Percentiles rank a stretch among this genome's conserved stretches.
These are phyloP conservation scores for Neoascochyta sp. DNA, from an alignment of 2,329 filamentous ascomycete species.

Conservation along the genomic window DNA sequence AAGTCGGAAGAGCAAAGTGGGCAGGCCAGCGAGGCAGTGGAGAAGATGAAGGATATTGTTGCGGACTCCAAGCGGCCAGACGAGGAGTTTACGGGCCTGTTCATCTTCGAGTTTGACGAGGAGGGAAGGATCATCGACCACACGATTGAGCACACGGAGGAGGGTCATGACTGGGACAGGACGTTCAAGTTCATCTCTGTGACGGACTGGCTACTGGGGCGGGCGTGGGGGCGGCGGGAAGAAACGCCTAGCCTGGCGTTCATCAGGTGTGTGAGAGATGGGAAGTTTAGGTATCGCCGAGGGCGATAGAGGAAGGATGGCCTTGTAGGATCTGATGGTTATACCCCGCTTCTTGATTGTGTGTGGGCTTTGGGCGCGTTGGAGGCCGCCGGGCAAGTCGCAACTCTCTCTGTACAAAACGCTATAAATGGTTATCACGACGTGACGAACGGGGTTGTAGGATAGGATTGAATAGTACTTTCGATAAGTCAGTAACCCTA, in stretches of 20 bases:
- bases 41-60: constrained; percentile 55
- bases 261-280: constrained; percentile 16
- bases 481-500: too few species aligned
- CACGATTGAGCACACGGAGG: constrained; percentile 90
- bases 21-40: constrained; percentile 48
- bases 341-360: constrained; percentile 2
- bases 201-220: constrained; percentile 90
- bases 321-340: background rate
- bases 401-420: too few species aligned
- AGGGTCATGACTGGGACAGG: constrained; percentile 76
- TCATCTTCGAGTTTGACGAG: constrained; percentile 92
- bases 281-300: constrained; percentile 3
- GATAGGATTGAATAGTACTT: too few species aligned
- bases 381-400: too few species aligned
- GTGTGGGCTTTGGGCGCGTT: background rate
- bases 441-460: too few species aligned
- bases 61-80: constrained; percentile 44
- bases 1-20: constrained; percentile 49
- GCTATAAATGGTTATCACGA: too few species aligned
- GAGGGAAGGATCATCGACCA: constrained; percentile 81
- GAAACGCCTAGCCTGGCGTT: constrained; percentile 45
- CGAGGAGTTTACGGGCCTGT: constrained; percentile 83
- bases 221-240: constrained; percentile 56
- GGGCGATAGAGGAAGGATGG: constrained; percentile 1
- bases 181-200: constrained; percentile 83